Evolutionary conservation across 2,329 filamentous ascomycete genomes (phyloP), one percentile per base, ranked within the genome.

Genomic region (Trichoderma sp.): DNA sequence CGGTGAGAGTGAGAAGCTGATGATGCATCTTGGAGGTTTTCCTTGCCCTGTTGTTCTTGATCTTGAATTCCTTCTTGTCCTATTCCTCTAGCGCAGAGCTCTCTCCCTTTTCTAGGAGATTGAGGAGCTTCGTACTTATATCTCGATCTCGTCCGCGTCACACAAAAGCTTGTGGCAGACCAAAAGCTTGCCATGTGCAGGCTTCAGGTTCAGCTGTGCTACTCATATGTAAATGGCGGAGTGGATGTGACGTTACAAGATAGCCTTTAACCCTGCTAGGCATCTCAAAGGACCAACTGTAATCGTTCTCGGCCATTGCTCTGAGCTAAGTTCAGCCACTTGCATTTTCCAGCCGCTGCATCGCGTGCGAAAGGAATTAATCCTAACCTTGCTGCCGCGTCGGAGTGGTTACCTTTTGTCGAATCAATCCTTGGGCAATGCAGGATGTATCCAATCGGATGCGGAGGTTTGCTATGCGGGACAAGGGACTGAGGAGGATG

Each of bases 201-300:
- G 24, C 50, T 59, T n/a, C 33, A 63, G 24, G 35, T 45, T n/a
- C 33, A 63, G 67, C 38, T 41, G 33, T 45, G 59, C 38, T 11
- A 56, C 50, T 56, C 50, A 24, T 24, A 56, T 56, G 50, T 27
- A 53, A 53, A 63, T 35, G n/a, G 66, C 41, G 74, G 67, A 62
- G 73, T 35, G 71, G 38, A 75, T 75, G 74, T 75, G 74, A 75
- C 74, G 74, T 75, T 75, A 75, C 74, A 75, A 71, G 50, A 65
- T 75, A 35, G 53, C 33, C 29, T 69, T 75, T 62, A 75, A n/a
- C 66, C 74, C 50, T 21, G 41, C 66, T 75, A 56, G 74, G 74
- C 59, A 75, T 62, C 74, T 71, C 56, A 45, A 63, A 56, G 50
- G 35, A 69, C 60, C 65, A 68, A 67, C 45, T 27, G 59, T 31